Evolutionary conservation across 179 eudicot genomes (phyloP).

Genomic region (Corrigiola litoralis): DNA sequence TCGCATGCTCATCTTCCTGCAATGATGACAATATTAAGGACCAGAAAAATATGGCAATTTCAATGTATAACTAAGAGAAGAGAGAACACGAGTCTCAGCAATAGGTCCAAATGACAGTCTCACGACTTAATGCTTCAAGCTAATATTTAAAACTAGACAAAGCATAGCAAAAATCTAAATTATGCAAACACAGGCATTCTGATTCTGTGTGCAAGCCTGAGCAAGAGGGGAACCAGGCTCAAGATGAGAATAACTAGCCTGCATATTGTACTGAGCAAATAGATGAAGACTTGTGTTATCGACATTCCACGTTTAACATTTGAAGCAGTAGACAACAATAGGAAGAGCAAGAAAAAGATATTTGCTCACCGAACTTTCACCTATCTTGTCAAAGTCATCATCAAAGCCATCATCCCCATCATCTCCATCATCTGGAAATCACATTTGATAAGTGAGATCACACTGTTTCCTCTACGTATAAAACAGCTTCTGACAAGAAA

Average conservation of each 20-base stretch:
- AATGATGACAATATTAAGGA: neutral
- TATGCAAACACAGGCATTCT: no score
- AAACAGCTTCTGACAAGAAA: neutral
- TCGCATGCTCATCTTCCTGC: conserved; percentile 29
- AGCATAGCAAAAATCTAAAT: no score
- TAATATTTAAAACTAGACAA: no score
- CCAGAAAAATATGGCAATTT: neutral
- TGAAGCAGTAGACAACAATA: neutral
- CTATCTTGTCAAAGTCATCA: conserved; percentile 92
- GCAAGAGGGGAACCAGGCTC: no score
- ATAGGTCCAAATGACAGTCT: neutral
- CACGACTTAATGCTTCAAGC: neutral
- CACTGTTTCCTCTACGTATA: no score
- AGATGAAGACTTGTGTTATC: neutral
- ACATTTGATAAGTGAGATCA: neutral
- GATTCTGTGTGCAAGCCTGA: no score
- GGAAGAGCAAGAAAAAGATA: neutral
- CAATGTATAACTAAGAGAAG: neutral
- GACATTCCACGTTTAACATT: neutral
- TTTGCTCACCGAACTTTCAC: conserved; percentile 57
- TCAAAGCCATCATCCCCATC: conserved; percentile 57
- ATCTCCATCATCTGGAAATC: conserved; percentile 58
- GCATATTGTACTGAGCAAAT: neutral
- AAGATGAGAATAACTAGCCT: no score
- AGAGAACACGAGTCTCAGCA: neutral